Conservation (phyloP, 805 yeast genomes). For the Zygosaccharomyces kombuchaensis region DNA sequence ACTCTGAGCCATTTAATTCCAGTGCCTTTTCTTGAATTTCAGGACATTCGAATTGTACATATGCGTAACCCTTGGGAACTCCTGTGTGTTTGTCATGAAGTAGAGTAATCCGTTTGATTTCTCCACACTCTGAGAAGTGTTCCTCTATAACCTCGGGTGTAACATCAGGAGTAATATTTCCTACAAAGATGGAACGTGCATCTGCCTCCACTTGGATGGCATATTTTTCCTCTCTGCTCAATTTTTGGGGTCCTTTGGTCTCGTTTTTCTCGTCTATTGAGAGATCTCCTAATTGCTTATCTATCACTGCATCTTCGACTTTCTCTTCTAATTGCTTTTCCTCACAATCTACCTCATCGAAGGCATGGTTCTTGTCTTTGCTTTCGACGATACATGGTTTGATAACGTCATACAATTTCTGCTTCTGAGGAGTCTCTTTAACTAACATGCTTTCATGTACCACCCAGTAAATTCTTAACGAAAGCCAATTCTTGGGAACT, state of each 20-base stretch:
- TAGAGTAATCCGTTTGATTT: conserved; percentile 49
- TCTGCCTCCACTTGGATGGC: conserved; percentile 43
- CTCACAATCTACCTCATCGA: background rate
- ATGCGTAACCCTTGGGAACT: conserved; percentile 56
- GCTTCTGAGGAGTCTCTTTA: background rate
- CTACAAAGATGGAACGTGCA: conserved; percentile 50
- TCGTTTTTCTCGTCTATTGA: conserved; percentile 1
- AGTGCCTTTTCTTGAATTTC: conserved; percentile 47
- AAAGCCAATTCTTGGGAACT: background rate
- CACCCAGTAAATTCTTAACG: background rate
- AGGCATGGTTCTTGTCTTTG: background rate
- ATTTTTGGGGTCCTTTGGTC: conserved; percentile 4
- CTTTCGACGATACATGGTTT: background rate
- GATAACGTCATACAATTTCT: background rate
- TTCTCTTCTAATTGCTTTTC: background rate
- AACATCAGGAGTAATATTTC: conserved; percentile 45
- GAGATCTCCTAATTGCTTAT: background rate
- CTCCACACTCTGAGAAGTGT: conserved; percentile 43
- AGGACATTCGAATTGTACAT: conserved; percentile 48
- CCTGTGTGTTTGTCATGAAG: conserved; percentile 41
- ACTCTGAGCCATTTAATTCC: conserved; percentile 38
- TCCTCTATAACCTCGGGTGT: conserved; percentile 50
- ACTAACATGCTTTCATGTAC: background rate
- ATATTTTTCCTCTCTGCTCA: conserved; percentile 17
- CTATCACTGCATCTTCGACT: background rate